Evolutionary conservation across 2,329 filamentous ascomycete genomes (phyloP).

Genomic region (Diaporthe velutina): DNA sequence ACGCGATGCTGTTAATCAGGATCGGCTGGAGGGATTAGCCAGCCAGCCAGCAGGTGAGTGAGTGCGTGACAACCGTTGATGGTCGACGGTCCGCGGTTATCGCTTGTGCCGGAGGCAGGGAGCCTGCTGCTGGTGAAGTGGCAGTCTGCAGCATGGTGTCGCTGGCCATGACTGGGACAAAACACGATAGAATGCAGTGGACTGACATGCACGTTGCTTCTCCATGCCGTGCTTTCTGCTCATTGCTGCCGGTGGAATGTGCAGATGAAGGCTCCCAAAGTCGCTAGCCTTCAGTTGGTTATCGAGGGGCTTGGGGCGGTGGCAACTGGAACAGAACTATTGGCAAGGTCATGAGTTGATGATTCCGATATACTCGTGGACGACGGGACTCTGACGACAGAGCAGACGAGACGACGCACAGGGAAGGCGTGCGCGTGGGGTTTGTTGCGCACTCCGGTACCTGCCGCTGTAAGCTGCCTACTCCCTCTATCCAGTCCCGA

Average conservation of each 20-base stretch:
- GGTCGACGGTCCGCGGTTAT: neutral
- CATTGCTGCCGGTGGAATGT: neutral
- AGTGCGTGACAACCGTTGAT: neutral
- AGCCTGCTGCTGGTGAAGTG: neutral
- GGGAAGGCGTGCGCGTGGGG: constrained; percentile 20
- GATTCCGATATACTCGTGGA: neutral
- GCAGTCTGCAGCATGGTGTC: neutral
- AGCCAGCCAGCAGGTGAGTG: neutral
- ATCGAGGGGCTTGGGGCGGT: neutral
- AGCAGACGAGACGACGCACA: neutral
- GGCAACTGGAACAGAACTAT: neutral
- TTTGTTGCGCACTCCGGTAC: neutral
- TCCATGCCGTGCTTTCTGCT: neutral
- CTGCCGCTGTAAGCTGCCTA: neutral
- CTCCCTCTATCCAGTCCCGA: neutral
- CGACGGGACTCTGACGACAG: neutral
- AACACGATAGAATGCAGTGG: neutral
- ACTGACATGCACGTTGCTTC: constrained; percentile 7
- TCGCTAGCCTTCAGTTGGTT: neutral
- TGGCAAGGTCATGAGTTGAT: neutral
- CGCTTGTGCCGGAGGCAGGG: neutral
- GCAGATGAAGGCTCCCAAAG: neutral
- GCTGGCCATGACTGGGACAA: neutral
- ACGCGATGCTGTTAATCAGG: constrained; percentile 12
- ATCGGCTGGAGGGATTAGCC: constrained; percentile 15